Evolutionary conservation across 495 filamentous ascomycete genomes (phyloP).

Genomic region (Xeromyces bisporus): DNA sequence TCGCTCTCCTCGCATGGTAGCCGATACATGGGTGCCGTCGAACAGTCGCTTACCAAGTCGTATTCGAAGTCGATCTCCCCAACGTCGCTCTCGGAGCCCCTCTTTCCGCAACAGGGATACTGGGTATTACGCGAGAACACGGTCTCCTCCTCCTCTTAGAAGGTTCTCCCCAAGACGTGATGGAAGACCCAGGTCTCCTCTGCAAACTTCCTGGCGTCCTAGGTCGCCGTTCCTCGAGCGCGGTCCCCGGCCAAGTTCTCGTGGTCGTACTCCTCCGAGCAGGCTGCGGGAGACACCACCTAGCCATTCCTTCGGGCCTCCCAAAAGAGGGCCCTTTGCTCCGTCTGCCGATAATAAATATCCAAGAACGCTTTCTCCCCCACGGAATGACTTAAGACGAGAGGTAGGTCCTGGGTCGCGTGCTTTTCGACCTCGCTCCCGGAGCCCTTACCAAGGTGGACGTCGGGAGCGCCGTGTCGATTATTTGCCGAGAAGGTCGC

Average conservation of each 20-base stretch:
- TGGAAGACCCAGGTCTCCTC: conserved; percentile 26
- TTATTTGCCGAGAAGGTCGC: conserved; percentile 6
- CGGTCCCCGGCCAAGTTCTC: conserved; percentile 17
- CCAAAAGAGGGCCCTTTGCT: conserved; percentile 10
- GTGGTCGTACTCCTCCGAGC: conserved; percentile 18
- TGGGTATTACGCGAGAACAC: conserved; percentile 18
- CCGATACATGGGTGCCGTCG: conserved; percentile 34
- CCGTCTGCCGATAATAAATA: conserved; percentile 8
- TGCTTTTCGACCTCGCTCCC: conserved; percentile 7
- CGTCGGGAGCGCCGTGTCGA: conserved; percentile 8
- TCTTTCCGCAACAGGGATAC: conserved; percentile 21
- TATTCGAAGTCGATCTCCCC: conserved; percentile 29
- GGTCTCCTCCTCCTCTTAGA: conserved; percentile 25
- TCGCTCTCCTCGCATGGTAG: conserved; percentile 23
- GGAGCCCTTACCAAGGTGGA: conserved; percentile 11
- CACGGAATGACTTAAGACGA: conserved; percentile 6
- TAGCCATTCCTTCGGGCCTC: conserved; percentile 12
- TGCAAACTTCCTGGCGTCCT: conserved; percentile 21
- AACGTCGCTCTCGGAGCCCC: conserved; percentile 33
- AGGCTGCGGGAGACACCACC: conserved; percentile 20
- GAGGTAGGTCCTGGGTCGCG: conserved; percentile 5
- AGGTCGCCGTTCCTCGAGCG: conserved; percentile 26
- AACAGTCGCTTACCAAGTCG: conserved; percentile 19
- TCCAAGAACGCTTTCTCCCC: conserved; percentile 15
- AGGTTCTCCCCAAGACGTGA: conserved; percentile 33